Percentiles rank a stretch among this genome's conserved stretches.
phyloP scores from a whole-genome alignment of 208 protist species.

The Leishmania lainsoni region DNA sequence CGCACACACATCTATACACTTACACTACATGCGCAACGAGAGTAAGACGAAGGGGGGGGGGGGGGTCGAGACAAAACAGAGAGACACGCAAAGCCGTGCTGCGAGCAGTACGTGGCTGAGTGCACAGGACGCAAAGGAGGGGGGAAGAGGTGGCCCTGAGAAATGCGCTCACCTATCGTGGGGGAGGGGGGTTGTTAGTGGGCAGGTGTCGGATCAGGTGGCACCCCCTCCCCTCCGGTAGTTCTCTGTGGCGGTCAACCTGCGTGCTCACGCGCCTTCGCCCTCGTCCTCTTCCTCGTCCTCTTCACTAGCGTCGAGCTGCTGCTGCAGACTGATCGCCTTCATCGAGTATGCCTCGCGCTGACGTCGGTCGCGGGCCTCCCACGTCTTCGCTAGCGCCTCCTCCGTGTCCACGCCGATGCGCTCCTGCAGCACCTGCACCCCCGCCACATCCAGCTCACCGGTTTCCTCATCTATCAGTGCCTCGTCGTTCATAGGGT shows the following conservation, averaged over 20 bases:
- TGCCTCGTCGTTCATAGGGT: conserved; percentile 73
- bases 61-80: background rate
- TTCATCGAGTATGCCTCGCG: conserved; percentile 50
- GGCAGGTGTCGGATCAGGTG: background rate
- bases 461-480: conserved; percentile 69
- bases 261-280: background rate
- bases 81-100: background rate
- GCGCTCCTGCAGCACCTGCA: conserved; percentile 48
- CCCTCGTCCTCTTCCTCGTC: conserved; percentile 61
- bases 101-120: background rate
- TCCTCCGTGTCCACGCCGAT: conserved; percentile 79
- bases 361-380: conserved; percentile 48
- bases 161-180: background rate
- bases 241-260: background rate
- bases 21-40: background rate
- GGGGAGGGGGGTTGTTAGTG: background rate
- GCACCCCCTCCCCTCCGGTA: background rate
- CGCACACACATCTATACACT: background rate
- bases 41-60: background rate
- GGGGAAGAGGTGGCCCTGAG: background rate
- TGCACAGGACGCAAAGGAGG: background rate
- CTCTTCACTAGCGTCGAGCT: conserved; percentile 43
- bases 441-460: conserved; percentile 52
- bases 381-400: conserved; percentile 75
- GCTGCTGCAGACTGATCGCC: conserved; percentile 41